Evolutionary conservation across 1,284 basidiomycete species (phyloP).

Genomic region (Calocybe gambosa): DNA sequence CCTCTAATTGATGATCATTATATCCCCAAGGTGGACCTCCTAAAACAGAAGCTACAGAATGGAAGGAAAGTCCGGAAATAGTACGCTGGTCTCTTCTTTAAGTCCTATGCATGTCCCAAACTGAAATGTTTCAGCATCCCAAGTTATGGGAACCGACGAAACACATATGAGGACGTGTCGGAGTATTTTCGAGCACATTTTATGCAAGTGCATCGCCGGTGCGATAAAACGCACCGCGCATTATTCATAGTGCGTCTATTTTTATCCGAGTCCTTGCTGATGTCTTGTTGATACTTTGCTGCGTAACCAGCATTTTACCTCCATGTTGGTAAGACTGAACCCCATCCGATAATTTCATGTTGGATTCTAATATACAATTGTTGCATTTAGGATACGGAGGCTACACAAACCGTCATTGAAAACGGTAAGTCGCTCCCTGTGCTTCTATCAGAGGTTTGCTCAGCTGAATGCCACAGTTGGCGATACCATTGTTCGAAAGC

Average conservation of each 20-base stretch:
- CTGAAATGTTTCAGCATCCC: slow-evolving; percentile 68
- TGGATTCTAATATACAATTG: not conserved
- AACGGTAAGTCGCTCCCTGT: slow-evolving; percentile 7
- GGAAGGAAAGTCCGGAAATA: slow-evolving; percentile 66
- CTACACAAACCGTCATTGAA: slow-evolving; percentile 13
- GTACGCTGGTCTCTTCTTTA: slow-evolving; percentile 31
- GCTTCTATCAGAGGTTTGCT: not conserved
- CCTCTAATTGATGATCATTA: not conserved
- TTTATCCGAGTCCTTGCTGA: not conserved
- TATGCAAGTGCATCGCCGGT: slow-evolving; percentile 61
- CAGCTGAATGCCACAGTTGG: slow-evolving; percentile 5
- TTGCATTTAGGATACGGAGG: slow-evolving; percentile 12
- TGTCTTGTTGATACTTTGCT: not conserved
- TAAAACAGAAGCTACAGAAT: slow-evolving; percentile 57
- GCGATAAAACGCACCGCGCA: slow-evolving; percentile 51
- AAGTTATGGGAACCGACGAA: slow-evolving; percentile 70
- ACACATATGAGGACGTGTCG: slow-evolving; percentile 63
- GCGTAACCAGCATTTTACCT: slow-evolving; percentile 15
- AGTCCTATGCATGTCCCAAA: no score
- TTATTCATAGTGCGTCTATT: slow-evolving; percentile 35
- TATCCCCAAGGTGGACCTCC: slow-evolving; percentile 47
- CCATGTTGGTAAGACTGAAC: slow-evolving; percentile 14
- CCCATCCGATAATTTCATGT: not conserved
- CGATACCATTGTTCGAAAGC: slow-evolving; percentile 15
- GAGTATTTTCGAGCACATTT: slow-evolving; percentile 79